Evolutionary conservation across 805 yeast genomes (phyloP).

Genomic region (Monosporozyma unispora): DNA sequence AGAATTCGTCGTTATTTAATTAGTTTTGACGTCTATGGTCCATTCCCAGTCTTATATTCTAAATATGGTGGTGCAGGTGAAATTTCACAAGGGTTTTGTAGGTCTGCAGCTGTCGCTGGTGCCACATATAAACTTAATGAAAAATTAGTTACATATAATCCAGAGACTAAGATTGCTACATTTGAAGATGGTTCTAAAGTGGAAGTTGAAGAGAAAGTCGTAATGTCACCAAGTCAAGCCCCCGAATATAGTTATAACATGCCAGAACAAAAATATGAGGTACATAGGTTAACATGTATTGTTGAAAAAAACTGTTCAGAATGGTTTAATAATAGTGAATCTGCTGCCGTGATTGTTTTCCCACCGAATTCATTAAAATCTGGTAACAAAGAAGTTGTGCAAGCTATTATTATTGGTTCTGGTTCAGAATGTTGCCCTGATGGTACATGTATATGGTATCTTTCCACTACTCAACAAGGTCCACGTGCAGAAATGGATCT

Average conservation of each 20-base stretch:
- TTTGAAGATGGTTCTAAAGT: slow-evolving; percentile 70
- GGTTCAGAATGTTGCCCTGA: slow-evolving; percentile 80
- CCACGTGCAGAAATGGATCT: slow-evolving; percentile 66
- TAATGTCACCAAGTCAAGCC: slow-evolving; percentile 65
- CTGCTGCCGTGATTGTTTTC: slow-evolving; percentile 81
- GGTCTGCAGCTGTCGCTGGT: slow-evolving; percentile 97
- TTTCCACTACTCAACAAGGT: slow-evolving; percentile 66
- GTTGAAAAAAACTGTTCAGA: slow-evolving; percentile 82
- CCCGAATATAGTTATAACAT: slow-evolving; percentile 35
- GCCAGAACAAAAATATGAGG: slow-evolving; percentile 41
- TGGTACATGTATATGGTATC: slow-evolving; percentile 88
- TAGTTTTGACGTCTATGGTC: slow-evolving; percentile 87
- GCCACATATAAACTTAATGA: slow-evolving; percentile 84
- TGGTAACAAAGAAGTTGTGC: slow-evolving; percentile 67
- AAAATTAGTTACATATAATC: slow-evolving; percentile 54
- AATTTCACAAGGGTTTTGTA: slow-evolving; percentile 89
- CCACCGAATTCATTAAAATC: slow-evolving; percentile 72
- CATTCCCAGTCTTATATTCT: slow-evolving; percentile 83
- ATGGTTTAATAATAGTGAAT: slow-evolving; percentile 84
- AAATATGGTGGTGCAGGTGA: slow-evolving; percentile 97
- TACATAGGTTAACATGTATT: slow-evolving; percentile 70
- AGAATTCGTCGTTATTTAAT: slow-evolving; percentile 75
- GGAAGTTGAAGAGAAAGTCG: slow-evolving; percentile 68
- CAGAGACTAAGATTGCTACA: slow-evolving; percentile 53
- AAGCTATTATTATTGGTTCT: slow-evolving; percentile 78